Conservation (phyloP, 2,329 filamentous ascomycete genomes). For the Cercospora zeina region DNA sequence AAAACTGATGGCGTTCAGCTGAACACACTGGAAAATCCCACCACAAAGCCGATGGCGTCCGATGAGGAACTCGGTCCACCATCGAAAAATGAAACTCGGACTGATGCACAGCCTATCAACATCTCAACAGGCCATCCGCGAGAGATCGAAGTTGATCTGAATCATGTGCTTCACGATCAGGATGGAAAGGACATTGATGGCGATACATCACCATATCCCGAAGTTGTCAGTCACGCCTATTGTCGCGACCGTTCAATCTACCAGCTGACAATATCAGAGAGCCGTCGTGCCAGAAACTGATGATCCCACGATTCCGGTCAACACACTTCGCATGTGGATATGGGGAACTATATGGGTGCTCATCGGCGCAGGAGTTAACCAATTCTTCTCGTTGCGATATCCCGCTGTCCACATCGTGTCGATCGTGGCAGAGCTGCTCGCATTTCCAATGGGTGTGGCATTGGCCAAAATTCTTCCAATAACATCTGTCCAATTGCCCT, state of each 20-base stretch:
- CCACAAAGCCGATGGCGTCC: slow-evolving; percentile 15
- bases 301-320: slow-evolving; percentile 62
- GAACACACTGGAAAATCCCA: slow-evolving; percentile 30
- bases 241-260: neutral
- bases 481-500: slow-evolving; percentile 55
- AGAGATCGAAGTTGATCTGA: slow-evolving; percentile 42
- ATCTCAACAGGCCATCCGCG: slow-evolving; percentile 32
- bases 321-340: slow-evolving; percentile 56
- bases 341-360: slow-evolving; percentile 50
- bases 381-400: slow-evolving; percentile 88
- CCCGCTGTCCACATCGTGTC: slow-evolving; percentile 87
- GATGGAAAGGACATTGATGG: slow-evolving; percentile 33
- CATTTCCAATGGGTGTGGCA: slow-evolving; percentile 76
- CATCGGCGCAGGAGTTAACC: slow-evolving; percentile 55
- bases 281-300: slow-evolving; percentile 66
- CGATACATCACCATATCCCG: slow-evolving; percentile 61
- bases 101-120: slow-evolving; percentile 26
- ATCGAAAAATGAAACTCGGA: slow-evolving; percentile 22
- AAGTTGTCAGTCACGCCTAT: slow-evolving; percentile 39
- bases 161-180: slow-evolving; percentile 52
- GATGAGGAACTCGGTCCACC: slow-evolving; percentile 24
- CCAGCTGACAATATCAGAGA: slow-evolving; percentile 35
- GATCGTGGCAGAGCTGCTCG: slow-evolving; percentile 80
- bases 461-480: slow-evolving; percentile 71
- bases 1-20: slow-evolving; percentile 35